Conservation (phyloP, 768 basidiomycete species). For the Trametes villosa region DNA sequence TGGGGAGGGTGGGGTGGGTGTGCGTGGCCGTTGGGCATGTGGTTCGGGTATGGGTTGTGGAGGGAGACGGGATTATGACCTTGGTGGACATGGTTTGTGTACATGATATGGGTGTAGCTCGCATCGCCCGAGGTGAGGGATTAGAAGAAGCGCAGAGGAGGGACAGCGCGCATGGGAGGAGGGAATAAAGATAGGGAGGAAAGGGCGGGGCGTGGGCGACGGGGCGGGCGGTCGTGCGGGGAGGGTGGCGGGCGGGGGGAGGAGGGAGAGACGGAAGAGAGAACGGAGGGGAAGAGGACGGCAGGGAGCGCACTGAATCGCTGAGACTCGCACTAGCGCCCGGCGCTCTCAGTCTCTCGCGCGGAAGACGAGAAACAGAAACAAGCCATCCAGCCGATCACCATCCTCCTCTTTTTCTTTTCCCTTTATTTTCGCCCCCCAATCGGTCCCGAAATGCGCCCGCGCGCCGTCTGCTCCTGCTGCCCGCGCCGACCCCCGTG, state of each 20-base stretch:
- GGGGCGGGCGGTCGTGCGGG: neutral
- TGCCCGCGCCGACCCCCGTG: neutral
- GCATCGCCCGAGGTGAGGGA: constrained; percentile 54
- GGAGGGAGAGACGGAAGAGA: constrained; percentile 12
- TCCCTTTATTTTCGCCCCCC: constrained; percentile 7
- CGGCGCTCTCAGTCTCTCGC: constrained; percentile 18
- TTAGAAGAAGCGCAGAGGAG: constrained; percentile 34
- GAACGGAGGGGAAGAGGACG: constrained; percentile 22
- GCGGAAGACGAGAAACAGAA: constrained; percentile 25
- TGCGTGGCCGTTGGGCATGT: constrained; percentile 36
- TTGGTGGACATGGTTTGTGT: constrained; percentile 52
- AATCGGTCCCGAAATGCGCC: constrained; percentile 24
- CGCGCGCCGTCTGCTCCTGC: neutral
- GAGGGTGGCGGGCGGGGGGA: constrained; percentile 7
- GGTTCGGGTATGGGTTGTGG: constrained; percentile 40
- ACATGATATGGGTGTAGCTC: constrained; percentile 58
- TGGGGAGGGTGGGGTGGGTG: constrained; percentile 26
- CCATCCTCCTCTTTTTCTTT: constrained; percentile 4
- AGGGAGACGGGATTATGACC: constrained; percentile 42
- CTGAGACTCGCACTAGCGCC: constrained; percentile 14
- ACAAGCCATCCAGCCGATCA: constrained; percentile 18
- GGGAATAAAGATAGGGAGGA: constrained; percentile 32
- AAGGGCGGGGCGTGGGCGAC: constrained; percentile 6
- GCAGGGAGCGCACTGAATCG: constrained; percentile 15
- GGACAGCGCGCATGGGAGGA: constrained; percentile 29